Evolutionary conservation across 2,329 filamentous ascomycete genomes (phyloP).

Genomic region (Raffaelea arxii): DNA sequence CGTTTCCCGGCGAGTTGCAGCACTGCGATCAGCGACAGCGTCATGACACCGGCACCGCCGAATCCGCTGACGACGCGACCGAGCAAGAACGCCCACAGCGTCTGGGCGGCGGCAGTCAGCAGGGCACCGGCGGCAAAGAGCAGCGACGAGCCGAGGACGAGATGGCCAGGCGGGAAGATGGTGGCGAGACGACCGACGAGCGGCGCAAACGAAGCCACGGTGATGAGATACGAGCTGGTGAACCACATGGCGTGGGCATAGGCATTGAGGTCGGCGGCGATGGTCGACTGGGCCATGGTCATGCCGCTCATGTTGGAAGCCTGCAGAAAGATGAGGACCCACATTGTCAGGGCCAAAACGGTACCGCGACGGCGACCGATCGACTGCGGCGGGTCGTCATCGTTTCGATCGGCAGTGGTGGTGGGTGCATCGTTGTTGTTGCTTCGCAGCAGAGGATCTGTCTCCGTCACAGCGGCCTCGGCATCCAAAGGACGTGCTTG

Average conservation of each 20-base stretch:
- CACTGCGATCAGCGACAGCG: slow-evolving; percentile 63
- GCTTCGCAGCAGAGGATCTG: no score
- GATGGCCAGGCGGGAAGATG: slow-evolving; percentile 60
- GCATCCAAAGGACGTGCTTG: no score
- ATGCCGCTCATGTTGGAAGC: slow-evolving; percentile 69
- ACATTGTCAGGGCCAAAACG: neutral
- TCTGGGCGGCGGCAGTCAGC: slow-evolving; percentile 51
- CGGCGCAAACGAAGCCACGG: slow-evolving; percentile 54
- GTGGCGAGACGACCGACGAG: slow-evolving; percentile 62
- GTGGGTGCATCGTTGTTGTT: no score
- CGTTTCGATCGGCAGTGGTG: no score
- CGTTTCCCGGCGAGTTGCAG: slow-evolving; percentile 62
- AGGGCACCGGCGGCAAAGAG: slow-evolving; percentile 52
- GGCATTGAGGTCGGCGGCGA: slow-evolving; percentile 65
- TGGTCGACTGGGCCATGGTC: slow-evolving; percentile 68
- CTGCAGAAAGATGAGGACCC: slow-evolving; percentile 43
- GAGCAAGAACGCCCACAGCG: slow-evolving; percentile 53
- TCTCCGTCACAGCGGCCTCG: no score
- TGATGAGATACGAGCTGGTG: slow-evolving; percentile 62
- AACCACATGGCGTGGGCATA: slow-evolving; percentile 73
- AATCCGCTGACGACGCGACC: slow-evolving; percentile 60
- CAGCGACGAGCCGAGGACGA: slow-evolving; percentile 52
- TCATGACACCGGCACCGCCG: slow-evolving; percentile 63
- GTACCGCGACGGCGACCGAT: neutral
- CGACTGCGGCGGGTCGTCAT: slow-evolving; percentile 32